Evolutionary conservation across 1,284 basidiomycete species (phyloP), one percentile per base, ranked within the genome.

Genomic region (Cryptococcus depauperatus): DNA sequence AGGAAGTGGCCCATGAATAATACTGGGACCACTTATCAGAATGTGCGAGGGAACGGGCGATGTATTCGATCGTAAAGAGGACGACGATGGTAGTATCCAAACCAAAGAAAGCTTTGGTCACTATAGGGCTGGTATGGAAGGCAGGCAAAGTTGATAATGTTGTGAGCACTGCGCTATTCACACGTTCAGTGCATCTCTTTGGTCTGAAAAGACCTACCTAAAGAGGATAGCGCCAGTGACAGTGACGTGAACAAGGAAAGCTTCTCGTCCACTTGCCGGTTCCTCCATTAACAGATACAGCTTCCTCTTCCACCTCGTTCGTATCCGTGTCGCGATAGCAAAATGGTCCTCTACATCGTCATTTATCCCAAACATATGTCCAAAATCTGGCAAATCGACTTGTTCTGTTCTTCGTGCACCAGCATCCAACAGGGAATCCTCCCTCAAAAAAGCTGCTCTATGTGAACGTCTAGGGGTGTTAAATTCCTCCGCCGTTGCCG

Each of bases 131-230:
- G 8, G 64, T 69, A 62, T 87, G 84, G 57, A 89, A 85, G 0
- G 81, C 77, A 0, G 85, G 86, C 6, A 92, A 79, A 0, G 87
- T 92, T 59, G 90, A 88, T 18, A 90, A 71, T 1, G 87, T 77
- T 0, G 88, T 92, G 26, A 92, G 78, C 28, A 88, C 57, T 0
- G 85, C 86, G 19, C 84, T 86, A 52, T 78, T 58, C 3, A 81
- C 64, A 32, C n/a, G 18, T 18, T 27, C 26, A 37, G 26, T 16
- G 19, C 21, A 18, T 14, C 4, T 25, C 37, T 29, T 16, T 9
- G 14, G n/a, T 19, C 28, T 8, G 22, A 30, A 22, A 32, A 13
- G 27, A 55, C 66, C 50, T 40, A 70, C 70, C 66, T 68, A 49
- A 70, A 70, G 8, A 72, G 41, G 46, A 73, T 73, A 2, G 59